Evolutionary conservation across 2,329 filamentous ascomycete genomes (phyloP), one percentile per base, ranked within the genome.

Genomic region (Epichloe sylvatica): DNA sequence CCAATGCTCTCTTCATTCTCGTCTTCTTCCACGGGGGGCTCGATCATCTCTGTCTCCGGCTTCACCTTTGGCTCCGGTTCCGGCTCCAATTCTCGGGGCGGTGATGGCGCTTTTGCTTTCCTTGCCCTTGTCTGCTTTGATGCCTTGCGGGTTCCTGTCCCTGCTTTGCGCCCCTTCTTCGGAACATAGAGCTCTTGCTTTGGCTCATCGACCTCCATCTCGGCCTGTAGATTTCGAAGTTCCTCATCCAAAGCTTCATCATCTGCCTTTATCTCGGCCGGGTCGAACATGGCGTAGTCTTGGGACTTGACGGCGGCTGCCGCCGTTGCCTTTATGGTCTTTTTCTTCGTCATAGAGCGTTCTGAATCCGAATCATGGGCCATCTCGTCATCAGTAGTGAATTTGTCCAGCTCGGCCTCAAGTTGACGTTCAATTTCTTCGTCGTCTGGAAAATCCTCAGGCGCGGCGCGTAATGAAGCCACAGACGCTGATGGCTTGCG

Each of bases 361-460:
- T 71, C 72, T 0, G 68, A 68, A 45, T 74, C 72, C 5, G 70
- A 74, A 51, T 74, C 69, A 5, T 67, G 65, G 4, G 65, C 65
- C 7, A 71, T 62, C 35, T 72, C 77, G 13, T 76, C 72, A 33
- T 81, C 75, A 2, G 71, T 73, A 25, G 76, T 59, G 1, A 72
- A 75, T 33, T 72, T 68, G 41, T 82, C 77, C 9, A 86, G 70
- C 51, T 84, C 83, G 2, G 76, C 79, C 57, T 84, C 76, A 1
- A 86, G 68, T 45, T 78, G 78, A 21, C 75, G 75, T 47, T 86
- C 80, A 37, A 86, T 74, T 54, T 84, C 81, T 1, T 80, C 76
- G 52, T 86, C 80, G 49, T 78, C 72, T 0, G 75, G 74, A 11
- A 76, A 64, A 4, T 64, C 64, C 15, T 66, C 65, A n/a, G 69